Evolutionary conservation across 768 basidiomycete genomes (phyloP).

Genomic region (Lactarius deliciosus): DNA sequence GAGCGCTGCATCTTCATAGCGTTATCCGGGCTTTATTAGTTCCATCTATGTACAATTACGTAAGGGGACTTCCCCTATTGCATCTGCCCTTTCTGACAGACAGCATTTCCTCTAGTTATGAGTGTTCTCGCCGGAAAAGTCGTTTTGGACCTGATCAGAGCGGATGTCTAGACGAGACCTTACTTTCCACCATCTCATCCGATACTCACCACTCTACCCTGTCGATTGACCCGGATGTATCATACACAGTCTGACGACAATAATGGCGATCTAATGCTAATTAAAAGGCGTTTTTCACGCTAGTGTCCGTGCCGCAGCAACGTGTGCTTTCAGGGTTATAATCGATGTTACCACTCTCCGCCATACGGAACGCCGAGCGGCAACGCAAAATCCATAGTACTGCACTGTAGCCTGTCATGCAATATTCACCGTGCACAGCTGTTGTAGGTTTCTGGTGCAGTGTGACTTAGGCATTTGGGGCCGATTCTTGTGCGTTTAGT

Average conservation of each 20-base stretch:
- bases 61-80: neutral
- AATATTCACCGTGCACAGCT: too few relatives aligned
- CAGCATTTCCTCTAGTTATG: slow-evolving; percentile 6
- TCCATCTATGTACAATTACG: neutral
- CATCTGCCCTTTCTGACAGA: slow-evolving; percentile 9
- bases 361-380: neutral
- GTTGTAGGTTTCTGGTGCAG: too few relatives aligned
- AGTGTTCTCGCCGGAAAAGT: slow-evolving; percentile 6
- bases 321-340: neutral
- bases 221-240: neutral
- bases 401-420: too few relatives aligned
- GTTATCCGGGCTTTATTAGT: neutral
- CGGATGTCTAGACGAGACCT: slow-evolving; percentile 6
- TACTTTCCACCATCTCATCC: neutral
- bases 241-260: neutral
- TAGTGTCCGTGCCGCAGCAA: neutral
- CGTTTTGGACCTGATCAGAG: slow-evolving; percentile 17
- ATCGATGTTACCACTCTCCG: neutral
- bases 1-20: neutral
- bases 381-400: neutral
- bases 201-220: neutral
- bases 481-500: too few relatives aligned
- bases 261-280: neutral
- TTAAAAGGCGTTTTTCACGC: neutral
- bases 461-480: too few relatives aligned